Conservation (phyloP, 805 yeast species). For the Candida tibetensis region DNA sequence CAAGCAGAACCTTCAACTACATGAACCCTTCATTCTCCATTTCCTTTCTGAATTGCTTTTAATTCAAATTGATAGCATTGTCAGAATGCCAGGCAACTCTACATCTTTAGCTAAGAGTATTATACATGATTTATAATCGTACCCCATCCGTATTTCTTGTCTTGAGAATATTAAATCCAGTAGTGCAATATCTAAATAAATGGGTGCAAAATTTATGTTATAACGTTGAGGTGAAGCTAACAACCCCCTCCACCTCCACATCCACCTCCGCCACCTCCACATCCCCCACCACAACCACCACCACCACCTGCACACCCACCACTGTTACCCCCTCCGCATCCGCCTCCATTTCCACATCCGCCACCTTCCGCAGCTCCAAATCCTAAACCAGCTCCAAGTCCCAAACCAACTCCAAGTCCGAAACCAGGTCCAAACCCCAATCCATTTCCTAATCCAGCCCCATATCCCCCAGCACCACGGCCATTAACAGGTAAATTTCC, state of each 20-base stretch:
- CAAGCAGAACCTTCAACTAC: neutral
- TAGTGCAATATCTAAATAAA: neutral
- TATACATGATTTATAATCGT: too few relatives aligned
- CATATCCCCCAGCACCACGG: neutral
- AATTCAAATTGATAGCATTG: too few relatives aligned
- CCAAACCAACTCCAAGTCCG: neutral
- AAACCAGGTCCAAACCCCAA: neutral
- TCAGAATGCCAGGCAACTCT: too few relatives aligned
- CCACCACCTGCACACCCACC: conserved; percentile 4
- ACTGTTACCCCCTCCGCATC: conserved; percentile 4
- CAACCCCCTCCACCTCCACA: conserved; percentile 7
- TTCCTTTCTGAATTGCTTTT: too few relatives aligned
- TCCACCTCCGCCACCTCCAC: conserved; percentile 8
- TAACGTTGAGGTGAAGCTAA: too few relatives aligned
- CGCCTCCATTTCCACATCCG: conserved; percentile 4
- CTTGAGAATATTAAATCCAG: neutral
- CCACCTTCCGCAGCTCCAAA: conserved; percentile 2
- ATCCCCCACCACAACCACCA: conserved; percentile 9
- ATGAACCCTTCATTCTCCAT: too few relatives aligned
- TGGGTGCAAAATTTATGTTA: too few relatives aligned
- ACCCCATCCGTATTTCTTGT: too few relatives aligned
- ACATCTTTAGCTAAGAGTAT: too few relatives aligned
- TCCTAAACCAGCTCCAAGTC: neutral
- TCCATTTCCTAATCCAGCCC: neutral
- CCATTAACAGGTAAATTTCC: neutral